A percentile compares a stretch with the other conserved stretches of the same genome.
phyloP scores from a whole-genome alignment of 768 basidiomycete genomes.

The Xerocomellus chrysenteron region DNA sequence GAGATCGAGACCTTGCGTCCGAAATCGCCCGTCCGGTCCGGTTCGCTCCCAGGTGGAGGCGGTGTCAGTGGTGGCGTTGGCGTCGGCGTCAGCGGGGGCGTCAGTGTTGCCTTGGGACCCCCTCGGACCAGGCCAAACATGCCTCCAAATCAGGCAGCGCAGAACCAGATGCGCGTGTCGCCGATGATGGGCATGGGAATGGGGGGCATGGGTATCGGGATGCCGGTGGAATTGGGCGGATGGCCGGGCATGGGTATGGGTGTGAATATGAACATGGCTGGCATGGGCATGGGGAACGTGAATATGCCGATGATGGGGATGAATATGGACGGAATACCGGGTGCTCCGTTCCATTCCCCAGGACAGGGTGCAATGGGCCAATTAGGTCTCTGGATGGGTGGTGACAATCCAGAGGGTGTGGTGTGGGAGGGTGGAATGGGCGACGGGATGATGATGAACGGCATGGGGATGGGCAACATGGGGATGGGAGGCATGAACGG shows the following conservation, averaged over 20 bases:
- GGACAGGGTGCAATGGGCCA: constrained; percentile 25
- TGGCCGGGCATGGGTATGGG: constrained; percentile 39
- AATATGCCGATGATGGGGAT: constrained; percentile 43
- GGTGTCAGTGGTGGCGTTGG: constrained; percentile 24
- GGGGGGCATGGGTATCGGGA: constrained; percentile 38
- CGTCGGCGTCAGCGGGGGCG: constrained; percentile 23
- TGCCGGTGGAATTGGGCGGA: constrained; percentile 34
- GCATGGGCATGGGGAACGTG: constrained; percentile 41
- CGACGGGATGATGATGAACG: constrained; percentile 45
- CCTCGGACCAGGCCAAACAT: constrained; percentile 16
- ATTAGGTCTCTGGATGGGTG: constrained; percentile 35
- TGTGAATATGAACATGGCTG: constrained; percentile 38
- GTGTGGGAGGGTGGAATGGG: constrained; percentile 41
- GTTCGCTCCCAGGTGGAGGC: constrained; percentile 27
- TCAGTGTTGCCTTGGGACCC: constrained; percentile 14
- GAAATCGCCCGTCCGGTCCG: constrained; percentile 70
- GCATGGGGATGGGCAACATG: constrained; percentile 36
- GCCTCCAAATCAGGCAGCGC: constrained; percentile 14
- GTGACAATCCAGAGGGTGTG: constrained; percentile 30
- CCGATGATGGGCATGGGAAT: constrained; percentile 47
- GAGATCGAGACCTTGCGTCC: constrained; percentile 86
- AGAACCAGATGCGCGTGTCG: constrained; percentile 34
- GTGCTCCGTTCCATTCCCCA: constrained; percentile 22
- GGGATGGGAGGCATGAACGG: constrained; percentile 36
- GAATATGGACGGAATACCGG: constrained; percentile 35